These are phyloP conservation scores for Hymenoscyphus repandus DNA, from an alignment of 2,329 filamentous ascomycete species.

Conservation along the genomic window DNA sequence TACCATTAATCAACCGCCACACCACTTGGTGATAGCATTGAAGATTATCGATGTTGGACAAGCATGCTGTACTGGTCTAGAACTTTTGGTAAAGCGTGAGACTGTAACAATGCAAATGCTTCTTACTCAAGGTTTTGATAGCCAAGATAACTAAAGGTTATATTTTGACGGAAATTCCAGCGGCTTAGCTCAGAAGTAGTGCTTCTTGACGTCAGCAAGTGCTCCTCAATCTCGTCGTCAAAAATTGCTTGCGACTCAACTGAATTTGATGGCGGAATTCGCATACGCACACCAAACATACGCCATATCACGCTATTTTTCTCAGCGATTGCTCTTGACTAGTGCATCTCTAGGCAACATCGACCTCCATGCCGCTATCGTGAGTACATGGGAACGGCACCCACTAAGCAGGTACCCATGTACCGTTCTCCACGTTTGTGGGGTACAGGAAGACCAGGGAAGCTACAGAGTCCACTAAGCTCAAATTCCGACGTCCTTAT, in stretches of 20 bases:
- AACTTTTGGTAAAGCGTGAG: too few species aligned
- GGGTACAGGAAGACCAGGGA: neutral
- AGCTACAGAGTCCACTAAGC: neutral
- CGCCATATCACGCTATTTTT: too few species aligned
- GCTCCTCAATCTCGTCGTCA: neutral
- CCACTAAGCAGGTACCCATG: neutral
- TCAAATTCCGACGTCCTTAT: neutral
- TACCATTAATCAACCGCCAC: neutral
- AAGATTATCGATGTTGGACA: too few species aligned
- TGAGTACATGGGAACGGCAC: neutral
- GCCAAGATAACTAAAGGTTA: neutral
- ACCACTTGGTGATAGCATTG: neutral
- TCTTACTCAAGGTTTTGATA: neutral
- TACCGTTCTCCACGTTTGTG: neutral
- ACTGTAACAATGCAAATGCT: too few species aligned
- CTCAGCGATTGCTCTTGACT: too few species aligned
- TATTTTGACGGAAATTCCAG: neutral
- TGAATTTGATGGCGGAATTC: too few species aligned
- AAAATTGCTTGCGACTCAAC: too few species aligned
- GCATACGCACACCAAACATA: too few species aligned
- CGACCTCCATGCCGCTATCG: too few species aligned
- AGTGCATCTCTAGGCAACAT: too few species aligned
- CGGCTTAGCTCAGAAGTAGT: neutral
- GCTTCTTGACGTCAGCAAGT: too few species aligned
- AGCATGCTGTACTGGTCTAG: too few species aligned